A percentile compares a stretch with the other conserved stretches of the same genome.
phyloP scores from a whole-genome alignment of 441 rosid species.

The Pelargonium exstipulatum region DNA sequence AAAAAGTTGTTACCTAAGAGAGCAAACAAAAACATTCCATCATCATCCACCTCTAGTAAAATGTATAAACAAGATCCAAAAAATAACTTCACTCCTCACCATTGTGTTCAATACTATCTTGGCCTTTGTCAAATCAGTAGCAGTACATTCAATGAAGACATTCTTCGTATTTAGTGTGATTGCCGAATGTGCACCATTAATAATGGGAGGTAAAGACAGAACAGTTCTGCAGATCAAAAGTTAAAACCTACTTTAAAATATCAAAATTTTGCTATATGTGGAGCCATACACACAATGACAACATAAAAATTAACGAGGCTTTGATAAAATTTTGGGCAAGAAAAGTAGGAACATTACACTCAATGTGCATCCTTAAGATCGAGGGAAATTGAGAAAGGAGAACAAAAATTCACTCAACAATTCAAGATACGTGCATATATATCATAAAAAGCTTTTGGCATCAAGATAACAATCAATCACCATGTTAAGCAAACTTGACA shows the following conservation, averaged over 20 bases:
- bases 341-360: not conserved
- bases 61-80: conserved; percentile 14
- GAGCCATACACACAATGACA: conserved; percentile 2
- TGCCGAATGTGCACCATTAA: conserved; percentile 94
- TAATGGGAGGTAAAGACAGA: conserved; percentile 84
- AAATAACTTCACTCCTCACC: conserved; percentile 39
- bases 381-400: too few species aligned
- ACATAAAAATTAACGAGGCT: not conserved
- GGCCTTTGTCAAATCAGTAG: conserved; percentile 91
- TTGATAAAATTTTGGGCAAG: not conserved
- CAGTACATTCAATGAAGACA: conserved; percentile 93
- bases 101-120: conserved; percentile 83
- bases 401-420: not conserved
- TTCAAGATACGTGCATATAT: too few species aligned
- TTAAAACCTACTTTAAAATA: conserved; percentile 8
- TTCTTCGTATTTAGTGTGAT: conserved; percentile 84
- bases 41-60: conserved; percentile 9
- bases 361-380: not conserved
- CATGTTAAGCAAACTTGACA: too few species aligned
- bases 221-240: conserved; percentile 56
- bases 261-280: not conserved
- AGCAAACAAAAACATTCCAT: conserved; percentile 13
- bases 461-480: too few species aligned
- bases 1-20: conserved; percentile 64
- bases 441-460: too few species aligned